phyloP scores from a whole-genome alignment of 2,329 filamentous ascomycete species.

The Hypoxylon sp. region DNA sequence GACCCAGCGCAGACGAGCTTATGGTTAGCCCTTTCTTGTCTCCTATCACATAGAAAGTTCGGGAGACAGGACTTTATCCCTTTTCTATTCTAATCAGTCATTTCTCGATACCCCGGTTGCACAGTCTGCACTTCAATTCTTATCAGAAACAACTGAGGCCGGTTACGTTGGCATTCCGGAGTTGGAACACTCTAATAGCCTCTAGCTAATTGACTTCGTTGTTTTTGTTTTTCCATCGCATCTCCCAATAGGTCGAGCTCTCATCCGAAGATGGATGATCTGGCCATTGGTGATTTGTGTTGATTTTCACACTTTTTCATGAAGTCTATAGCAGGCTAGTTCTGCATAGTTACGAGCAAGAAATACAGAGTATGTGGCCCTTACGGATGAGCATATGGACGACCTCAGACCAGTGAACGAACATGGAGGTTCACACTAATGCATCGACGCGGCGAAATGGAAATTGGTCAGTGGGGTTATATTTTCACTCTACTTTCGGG shows the following conservation, averaged over 20 bases:
- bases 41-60: conserved; percentile 67
- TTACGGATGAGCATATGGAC: conserved; percentile 15
- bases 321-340: conserved; percentile 1
- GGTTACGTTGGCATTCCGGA: neutral
- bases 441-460: conserved; percentile 38
- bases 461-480: conserved; percentile 6
- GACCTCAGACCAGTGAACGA: conserved; percentile 6
- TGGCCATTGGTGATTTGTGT: neutral
- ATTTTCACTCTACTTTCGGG: conserved; percentile 17
- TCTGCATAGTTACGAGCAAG: neutral
- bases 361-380: conserved; percentile 3
- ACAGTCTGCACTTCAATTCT: conserved; percentile 23
- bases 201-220: neutral
- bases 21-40: conserved; percentile 85
- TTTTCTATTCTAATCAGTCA: conserved; percentile 15
- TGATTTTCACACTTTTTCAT: neutral
- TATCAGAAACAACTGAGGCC: conserved; percentile 7
- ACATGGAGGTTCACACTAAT: conserved; percentile 22
- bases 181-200: conserved; percentile 1
- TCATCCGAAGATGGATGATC: neutral
- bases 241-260: neutral
- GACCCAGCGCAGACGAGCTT: conserved; percentile 91
- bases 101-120: conserved; percentile 36
- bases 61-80: neutral
- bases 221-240: neutral